These are phyloP conservation scores for Ogataea paraovalis DNA, from an alignment of 805 yeast genomes.

Conservation along the genomic window DNA sequence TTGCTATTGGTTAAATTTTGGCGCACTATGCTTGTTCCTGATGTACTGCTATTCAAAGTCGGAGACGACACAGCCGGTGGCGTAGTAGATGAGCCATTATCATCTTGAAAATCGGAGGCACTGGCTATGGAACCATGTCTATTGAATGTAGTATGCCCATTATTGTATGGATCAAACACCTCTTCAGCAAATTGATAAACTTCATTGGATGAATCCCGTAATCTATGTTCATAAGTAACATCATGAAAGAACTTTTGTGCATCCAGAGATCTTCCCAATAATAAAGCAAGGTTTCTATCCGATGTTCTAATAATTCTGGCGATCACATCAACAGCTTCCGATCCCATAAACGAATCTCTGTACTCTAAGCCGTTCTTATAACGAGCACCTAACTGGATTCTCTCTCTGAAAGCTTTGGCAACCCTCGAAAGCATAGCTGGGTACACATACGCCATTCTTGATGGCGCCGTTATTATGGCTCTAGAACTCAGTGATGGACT, in stretches of 20 bases:
- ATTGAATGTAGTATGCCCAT: slow-evolving; percentile 13
- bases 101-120: slow-evolving; percentile 18
- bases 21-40: not conserved
- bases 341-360: slow-evolving; percentile 90
- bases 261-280: slow-evolving; percentile 87
- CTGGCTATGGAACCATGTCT: slow-evolving; percentile 28
- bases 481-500: slow-evolving; percentile 34
- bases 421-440: slow-evolving; percentile 88
- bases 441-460: slow-evolving; percentile 67
- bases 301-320: slow-evolving; percentile 82
- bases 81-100: slow-evolving; percentile 7
- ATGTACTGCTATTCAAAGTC: slow-evolving; percentile 5
- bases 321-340: slow-evolving; percentile 89
- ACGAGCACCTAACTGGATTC: slow-evolving; percentile 67
- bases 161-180: slow-evolving; percentile 30
- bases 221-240: slow-evolving; percentile 89
- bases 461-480: slow-evolving; percentile 45
- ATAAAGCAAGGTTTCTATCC: slow-evolving; percentile 83
- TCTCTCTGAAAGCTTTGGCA: slow-evolving; percentile 69
- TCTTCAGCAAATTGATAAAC: slow-evolving; percentile 77
- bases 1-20: not conserved
- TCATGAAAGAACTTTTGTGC: slow-evolving; percentile 94
- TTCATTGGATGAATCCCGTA: slow-evolving; percentile 83
- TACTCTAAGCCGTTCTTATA: slow-evolving; percentile 89
- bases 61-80: slow-evolving; percentile 17